Conservation (phyloP, 179 eudicot genomes). For the Silene vulgaris region DNA sequence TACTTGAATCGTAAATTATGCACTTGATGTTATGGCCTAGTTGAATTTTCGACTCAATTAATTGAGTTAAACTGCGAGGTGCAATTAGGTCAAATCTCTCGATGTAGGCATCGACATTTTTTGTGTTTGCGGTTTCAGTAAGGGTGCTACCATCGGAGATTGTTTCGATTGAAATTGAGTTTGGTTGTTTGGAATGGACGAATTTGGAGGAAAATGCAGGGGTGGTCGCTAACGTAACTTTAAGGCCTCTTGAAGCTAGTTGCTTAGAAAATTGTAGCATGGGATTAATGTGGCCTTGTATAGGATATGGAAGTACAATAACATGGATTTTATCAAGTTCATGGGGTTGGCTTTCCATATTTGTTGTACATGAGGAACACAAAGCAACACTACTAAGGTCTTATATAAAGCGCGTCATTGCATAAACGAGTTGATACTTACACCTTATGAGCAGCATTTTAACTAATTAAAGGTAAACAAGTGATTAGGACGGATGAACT, state of each 20-base stretch:
- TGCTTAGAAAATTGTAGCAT: constrained; percentile 36
- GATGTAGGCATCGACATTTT: neutral
- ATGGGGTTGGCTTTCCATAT: constrained; percentile 16
- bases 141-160: constrained; percentile 21
- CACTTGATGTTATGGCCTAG: constrained; percentile 18
- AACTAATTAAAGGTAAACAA: neutral
- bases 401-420: neutral
- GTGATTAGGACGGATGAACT: too few species aligned
- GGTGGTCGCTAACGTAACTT: constrained; percentile 26
- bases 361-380: neutral
- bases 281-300: constrained; percentile 35
- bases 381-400: neutral
- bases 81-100: constrained; percentile 24
- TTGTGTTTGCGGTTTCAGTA: constrained; percentile 4
- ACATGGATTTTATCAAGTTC: constrained; percentile 13
- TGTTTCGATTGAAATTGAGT: constrained; percentile 21
- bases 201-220: constrained; percentile 19
- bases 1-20: constrained; percentile 23
- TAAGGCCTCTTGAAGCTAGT: constrained; percentile 30
- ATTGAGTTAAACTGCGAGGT: constrained; percentile 18
- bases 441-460: too few species aligned
- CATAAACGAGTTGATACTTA: too few species aligned
- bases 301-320: constrained; percentile 27
- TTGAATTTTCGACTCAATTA: constrained; percentile 17
- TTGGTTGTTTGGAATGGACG: neutral